Base-by-base conservation (phyloP, 176 grass and related monocot species). In the Tillandsia leiboldiana region DNA sequence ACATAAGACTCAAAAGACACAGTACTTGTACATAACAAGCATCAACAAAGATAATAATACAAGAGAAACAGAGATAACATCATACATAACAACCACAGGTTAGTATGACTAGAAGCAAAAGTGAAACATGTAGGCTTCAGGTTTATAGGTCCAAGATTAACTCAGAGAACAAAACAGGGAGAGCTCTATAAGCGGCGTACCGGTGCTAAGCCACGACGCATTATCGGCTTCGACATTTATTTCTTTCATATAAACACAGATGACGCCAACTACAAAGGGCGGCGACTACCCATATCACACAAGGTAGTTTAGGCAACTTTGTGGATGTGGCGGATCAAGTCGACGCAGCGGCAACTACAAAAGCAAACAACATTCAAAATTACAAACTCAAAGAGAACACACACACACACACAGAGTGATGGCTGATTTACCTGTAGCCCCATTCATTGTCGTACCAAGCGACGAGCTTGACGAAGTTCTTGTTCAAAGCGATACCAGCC, bases 391-490 rank as follows among this genome's bases (percentile, higher is more conserved):
- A 33, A 27, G 61, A 42, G 13, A 73, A 65, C 48, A 17, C 11
- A 13, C 1, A 12, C 18, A 33, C 8, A 68, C 9, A 12, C 5
- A 56, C 3, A 12, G 33, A 50, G 2, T 63, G 20, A 8, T 42
- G 33, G 33, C 7, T 42, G 26, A 29, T 52, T 62, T 73, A 89
- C 86, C 86, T 89, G 69, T 95, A 95, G 67, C 91, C 91, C 91
- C 91, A 95, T 48, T 90, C 91, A 2, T 92, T 92, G 77, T 94
- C 90, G 0, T 90, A 94, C 90, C 90, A 94, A 0, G 90, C 68
- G 15, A 96, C 84, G 0, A 96, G 81, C 87, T 96, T 96, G 24
- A 75, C 73, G 2, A 90, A 96, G 53, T 82, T 18, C 1, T 88
- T 84, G 11, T 90, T 96, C 2, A 96, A 77, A 18, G 91, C 91